Evolutionary conservation across 139 green algal genomes (phyloP), one percentile per base, ranked within the genome.

Genomic region (Marvania coccoides): DNA sequence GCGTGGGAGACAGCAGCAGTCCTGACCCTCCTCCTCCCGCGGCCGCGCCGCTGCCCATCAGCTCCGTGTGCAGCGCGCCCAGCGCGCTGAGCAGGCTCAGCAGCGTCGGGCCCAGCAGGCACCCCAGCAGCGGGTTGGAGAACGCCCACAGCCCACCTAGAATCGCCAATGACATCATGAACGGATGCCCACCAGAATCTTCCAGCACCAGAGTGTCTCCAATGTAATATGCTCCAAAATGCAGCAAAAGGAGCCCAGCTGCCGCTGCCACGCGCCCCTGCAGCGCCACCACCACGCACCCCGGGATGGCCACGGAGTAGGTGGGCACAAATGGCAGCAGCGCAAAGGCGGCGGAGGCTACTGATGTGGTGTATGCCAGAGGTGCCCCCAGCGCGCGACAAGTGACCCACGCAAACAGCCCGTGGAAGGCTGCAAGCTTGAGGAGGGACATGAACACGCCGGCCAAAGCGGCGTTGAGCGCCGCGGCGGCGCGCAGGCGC

Each of bases 401-500:
- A 19, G 67, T 80, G 24, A 87, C 46, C 77, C 84, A 88, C 8
- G 72, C 83, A 69, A 90, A 90, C 13, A 65, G 54, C 6, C 75
- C 78, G 42, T 90, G 84, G 59, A 90, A 84, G 13, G 62, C 56
- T 3, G 79, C 69, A 6, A 90, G 76, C 70, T 90, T 88, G 2
- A 88, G 54, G 8, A 72, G 69, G 9, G 77, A 80, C 4, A 83
- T 35, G 19, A 90, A 81, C 13, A 90, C 83, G 3, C 62, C 69
- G 45, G 58, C 47, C 36, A 81, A 33, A 14, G 77, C 65, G 6
- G 64, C 39, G 48, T 64, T 74, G 51, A 81, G 59, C 9, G 70
- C 73, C 13, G 63, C 35, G 13, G 74, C 65, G 13, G 66, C 61
- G 33, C 75, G 54, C 47, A 74, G 61, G 55, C 75, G 39, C n/a